Evolutionary conservation across 371 early-diverging fungal species (phyloP), one percentile per base, ranked within the genome.

Genomic region (Haplosporangium sp.): DNA sequence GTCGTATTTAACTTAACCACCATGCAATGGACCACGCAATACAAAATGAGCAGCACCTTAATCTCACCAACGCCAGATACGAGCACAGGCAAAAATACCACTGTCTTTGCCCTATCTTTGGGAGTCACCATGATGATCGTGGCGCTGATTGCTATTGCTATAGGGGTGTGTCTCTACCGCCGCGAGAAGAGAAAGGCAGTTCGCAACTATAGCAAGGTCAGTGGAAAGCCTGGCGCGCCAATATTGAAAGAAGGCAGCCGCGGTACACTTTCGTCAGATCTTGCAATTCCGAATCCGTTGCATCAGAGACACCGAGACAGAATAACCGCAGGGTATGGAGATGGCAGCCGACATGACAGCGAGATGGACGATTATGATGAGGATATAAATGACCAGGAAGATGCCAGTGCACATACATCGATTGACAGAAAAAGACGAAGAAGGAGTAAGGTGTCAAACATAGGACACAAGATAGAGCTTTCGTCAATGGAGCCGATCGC

Each of bases 401-500:
- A 46, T 21, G 12, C 38, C 60, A n/a, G 16, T 50, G 9, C 14
- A 16, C 53, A 10, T 9, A 16, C 21, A 12, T 13, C 20, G 18
- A 21, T 3, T 14, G 21, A 38, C 16, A n/a, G 51, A 12, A 55
- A 37, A 41, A 5, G 56, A 11, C 38, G 50, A 14, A 52, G 56
- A 36, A 29, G 52, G 42, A 14, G n/a, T 5, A 21, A 16, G 47
- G 54, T n/a, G 9, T 36, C 7, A 41, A 29, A 29, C 29, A 50
- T 53, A n/a, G 59, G 64, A 9, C 64, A 70, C 36, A 64, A 71
- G 41, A 64, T 71, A 36, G 71, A 71, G 59, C 51, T 69, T 6
- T 40, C 40, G 10, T 43, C 43, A n/a, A 45, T 46, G 40, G 53
- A 52, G 6, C 14, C 14, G 50, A 20, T n/a, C 40, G 20, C 48